These are phyloP conservation scores for Suhomyces guaymorum DNA, from an alignment of 1,139 yeast species.

Conservation along the genomic window DNA sequence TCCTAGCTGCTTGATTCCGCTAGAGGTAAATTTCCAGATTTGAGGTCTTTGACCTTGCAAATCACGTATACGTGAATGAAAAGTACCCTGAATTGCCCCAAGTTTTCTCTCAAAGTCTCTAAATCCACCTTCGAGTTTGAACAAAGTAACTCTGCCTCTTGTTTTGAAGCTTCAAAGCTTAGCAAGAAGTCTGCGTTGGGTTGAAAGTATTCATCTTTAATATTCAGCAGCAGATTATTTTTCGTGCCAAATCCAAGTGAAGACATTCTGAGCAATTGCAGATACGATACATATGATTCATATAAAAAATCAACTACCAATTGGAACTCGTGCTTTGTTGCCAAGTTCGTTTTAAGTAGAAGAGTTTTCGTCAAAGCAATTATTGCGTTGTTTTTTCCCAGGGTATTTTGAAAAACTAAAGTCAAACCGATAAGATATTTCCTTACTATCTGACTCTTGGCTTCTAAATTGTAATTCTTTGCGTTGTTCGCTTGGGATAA, in stretches of 20 bases:
- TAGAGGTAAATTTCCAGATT: too few species aligned
- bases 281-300: conserved; percentile 9
- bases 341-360: conserved; percentile 9
- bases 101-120: conserved; percentile 3
- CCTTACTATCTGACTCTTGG: conserved; percentile 1
- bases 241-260: too few species aligned
- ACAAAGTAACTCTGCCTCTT: too few species aligned
- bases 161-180: too few species aligned
- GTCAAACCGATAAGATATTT: conserved; percentile 7
- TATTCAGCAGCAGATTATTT: background rate
- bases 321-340: conserved; percentile 4
- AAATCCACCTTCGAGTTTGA: too few species aligned
- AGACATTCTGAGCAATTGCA: background rate
- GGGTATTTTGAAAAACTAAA: conserved; percentile 13
- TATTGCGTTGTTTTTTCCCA: conserved; percentile 5
- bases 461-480: conserved; percentile 1
- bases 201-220: background rate
- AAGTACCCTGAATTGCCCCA: conserved; percentile 5
- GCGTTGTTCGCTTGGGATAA: background rate
- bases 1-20: too few species aligned
- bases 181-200: conserved; percentile 1
- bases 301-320: conserved; percentile 10
- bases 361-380: conserved; percentile 11
- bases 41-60: conserved; percentile 3
- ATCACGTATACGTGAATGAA: conserved; percentile 6